phyloP scores from a whole-genome alignment of 768 basidiomycete species.

The Nevesoporus exiguus region DNA sequence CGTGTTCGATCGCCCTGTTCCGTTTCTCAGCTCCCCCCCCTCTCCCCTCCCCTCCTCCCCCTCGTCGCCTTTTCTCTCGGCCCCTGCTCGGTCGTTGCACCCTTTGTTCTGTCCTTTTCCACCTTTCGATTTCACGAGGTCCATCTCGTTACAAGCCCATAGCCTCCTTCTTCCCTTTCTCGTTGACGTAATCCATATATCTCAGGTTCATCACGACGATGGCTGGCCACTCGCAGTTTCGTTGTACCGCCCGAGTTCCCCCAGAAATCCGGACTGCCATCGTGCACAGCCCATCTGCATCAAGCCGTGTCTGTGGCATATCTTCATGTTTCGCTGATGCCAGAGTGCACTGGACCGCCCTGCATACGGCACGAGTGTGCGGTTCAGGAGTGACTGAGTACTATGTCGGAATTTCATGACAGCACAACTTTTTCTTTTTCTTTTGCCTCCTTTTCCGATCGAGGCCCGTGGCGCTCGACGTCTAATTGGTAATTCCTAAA shows the following conservation, averaged over 20 bases:
- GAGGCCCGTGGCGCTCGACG: neutral
- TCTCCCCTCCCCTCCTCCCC: neutral
- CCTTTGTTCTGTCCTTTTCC: neutral
- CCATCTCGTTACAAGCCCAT: neutral
- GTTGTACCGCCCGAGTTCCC: neutral
- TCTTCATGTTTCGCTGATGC: neutral
- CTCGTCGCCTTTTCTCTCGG: neutral
- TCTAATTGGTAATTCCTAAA: conserved; percentile 10
- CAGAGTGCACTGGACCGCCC: no score
- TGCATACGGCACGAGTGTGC: no score
- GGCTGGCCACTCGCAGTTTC: neutral
- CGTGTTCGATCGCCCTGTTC: conserved; percentile 13
- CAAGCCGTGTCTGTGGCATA: neutral
- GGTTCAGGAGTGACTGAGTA: neutral
- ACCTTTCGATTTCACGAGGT: neutral
- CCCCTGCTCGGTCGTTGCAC: neutral
- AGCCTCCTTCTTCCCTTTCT: neutral
- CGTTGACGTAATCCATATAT: conserved; percentile 3
- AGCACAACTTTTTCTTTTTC: neutral
- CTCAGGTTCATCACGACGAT: neutral
- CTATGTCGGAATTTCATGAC: neutral
- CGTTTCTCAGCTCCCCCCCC: conserved; percentile 4
- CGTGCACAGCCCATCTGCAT: neutral
- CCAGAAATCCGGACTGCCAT: no score
- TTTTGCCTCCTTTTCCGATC: conserved; percentile 2